phyloP scores from a whole-genome alignment of 805 yeast species.

The Ogataea salicorniae region DNA sequence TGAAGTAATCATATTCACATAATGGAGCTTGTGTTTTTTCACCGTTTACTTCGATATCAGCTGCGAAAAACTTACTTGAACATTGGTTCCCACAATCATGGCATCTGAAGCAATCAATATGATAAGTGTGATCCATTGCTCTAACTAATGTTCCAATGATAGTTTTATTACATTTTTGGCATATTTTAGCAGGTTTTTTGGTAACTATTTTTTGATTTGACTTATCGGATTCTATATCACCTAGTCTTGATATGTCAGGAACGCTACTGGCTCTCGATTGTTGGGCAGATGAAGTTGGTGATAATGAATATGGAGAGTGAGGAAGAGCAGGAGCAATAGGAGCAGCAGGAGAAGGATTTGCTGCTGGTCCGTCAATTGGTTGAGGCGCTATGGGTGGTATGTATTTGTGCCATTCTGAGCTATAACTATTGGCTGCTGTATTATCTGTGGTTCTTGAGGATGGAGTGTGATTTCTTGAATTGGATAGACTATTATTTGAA shows the following conservation, averaged over 20 bases:
- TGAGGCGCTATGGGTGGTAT: constrained; percentile 6
- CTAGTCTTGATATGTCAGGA: constrained; percentile 6
- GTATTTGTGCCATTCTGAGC: constrained; percentile 6
- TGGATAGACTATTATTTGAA: no score
- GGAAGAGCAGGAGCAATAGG: no score
- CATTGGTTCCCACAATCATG: constrained; percentile 78
- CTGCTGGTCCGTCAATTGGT: background rate
- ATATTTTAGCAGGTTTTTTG: constrained; percentile 32
- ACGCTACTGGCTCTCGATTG: constrained; percentile 11
- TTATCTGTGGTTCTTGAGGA: no score
- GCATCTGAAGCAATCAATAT: constrained; percentile 84
- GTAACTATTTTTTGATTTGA: background rate
- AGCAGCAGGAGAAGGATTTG: background rate
- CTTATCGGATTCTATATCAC: background rate
- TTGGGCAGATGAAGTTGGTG: background rate
- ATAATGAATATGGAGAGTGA: background rate
- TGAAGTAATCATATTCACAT: constrained; percentile 92
- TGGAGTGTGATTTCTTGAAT: no score
- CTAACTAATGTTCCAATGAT: constrained; percentile 77
- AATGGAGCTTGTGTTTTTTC: constrained; percentile 48
- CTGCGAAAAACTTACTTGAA: constrained; percentile 84
- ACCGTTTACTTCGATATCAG: constrained; percentile 39
- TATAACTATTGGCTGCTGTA: no score
- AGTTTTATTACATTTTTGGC: constrained; percentile 48
- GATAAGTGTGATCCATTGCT: constrained; percentile 75